These are phyloP conservation scores for Agrocybe praecox DNA, from an alignment of 768 basidiomycete genomes.

Conservation along the genomic window DNA sequence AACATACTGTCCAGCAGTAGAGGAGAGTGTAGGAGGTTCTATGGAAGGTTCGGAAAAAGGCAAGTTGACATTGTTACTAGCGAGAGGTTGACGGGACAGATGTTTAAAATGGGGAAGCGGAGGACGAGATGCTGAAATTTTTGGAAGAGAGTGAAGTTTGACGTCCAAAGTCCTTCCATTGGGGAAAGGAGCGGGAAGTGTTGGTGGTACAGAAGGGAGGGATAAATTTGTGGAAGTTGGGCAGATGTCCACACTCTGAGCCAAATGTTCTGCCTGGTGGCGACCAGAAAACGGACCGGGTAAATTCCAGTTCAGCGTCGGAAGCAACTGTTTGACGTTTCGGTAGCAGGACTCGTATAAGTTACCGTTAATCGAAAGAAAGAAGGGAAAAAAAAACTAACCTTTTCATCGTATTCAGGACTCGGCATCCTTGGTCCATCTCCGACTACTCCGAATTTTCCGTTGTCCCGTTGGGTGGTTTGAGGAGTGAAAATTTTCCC, in stretches of 20 bases:
- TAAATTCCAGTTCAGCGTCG: constrained; percentile 79
- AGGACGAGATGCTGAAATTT: constrained; percentile 20
- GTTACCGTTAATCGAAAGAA: constrained; percentile 24
- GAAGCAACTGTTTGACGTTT: constrained; percentile 77
- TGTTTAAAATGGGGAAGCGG: constrained; percentile 25
- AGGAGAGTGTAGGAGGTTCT: constrained; percentile 40
- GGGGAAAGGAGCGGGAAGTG: constrained; percentile 71
- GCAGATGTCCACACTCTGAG: constrained; percentile 46
- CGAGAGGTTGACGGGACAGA: constrained; percentile 13
- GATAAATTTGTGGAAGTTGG: constrained; percentile 70
- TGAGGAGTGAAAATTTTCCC: too few relatives aligned
- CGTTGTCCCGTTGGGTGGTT: constrained; percentile 23
- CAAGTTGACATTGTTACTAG: constrained; percentile 13
- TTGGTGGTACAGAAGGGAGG: constrained; percentile 70
- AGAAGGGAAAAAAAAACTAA: constrained; percentile 26
- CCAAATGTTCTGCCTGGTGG: constrained; percentile 41
- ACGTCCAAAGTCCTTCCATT: constrained; percentile 57
- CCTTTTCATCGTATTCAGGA: constrained; percentile 58
- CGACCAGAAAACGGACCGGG: constrained; percentile 51
- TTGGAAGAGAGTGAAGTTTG: constrained; percentile 50
- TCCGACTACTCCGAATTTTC: constrained; percentile 74
- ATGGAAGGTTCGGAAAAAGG: constrained; percentile 58
- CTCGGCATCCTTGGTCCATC: constrained; percentile 72
- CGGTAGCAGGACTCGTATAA: constrained; percentile 17
- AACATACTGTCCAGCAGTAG: constrained; percentile 25